Evolutionary conservation across 129 eudicot species (phyloP), one percentile per base, ranked within the genome.

Genomic region (Apium graveolens): DNA sequence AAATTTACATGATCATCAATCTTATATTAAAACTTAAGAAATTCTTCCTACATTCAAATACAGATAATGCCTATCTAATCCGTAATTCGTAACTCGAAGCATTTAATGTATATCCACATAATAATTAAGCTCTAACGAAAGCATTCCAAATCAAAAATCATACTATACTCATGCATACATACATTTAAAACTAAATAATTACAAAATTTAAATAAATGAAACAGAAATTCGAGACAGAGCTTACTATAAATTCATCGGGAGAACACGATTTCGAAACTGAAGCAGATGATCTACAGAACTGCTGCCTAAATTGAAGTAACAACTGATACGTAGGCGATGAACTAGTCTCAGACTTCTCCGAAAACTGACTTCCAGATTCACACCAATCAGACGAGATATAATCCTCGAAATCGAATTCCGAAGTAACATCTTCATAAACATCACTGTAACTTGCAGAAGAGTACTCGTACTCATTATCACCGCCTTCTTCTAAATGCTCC

Each of bases 311-410:
- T 66, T 83, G 62, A 70, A 71, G 86, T 74, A 91, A 86, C 88
- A 94, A 74, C n/a, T 89, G 88, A 69, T 85, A 94, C 29, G 91
- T 85, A 34, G 86, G 91, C 32, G 92, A 91, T 17, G 93, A 86
- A 83, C 80, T 77, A 27, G 83, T 87, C 48, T 89, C 97, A 38
- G 96, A 94, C 38, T 82, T 83, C 84, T 89, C 98, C 3, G 98
- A 94, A 73, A 91, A 94, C 76, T 94, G 97, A 79, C 97, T 94
- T 45, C 98, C 97, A 34, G 98, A 91, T 24, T 86, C 83, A 70
- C 34, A 84, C 89, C 92, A 91, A 32, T 82, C 20, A 3, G 97
- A 88, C 29, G 97, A 84, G 65, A 86, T 83, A 75, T 85, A 86
- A 27, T 89, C 98, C 0, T 90, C 86, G 44, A 84, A 81, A 7